Evolutionary conservation across 2,329 filamentous ascomycete genomes (phyloP).

Genomic region (Sporothrix inflata): DNA sequence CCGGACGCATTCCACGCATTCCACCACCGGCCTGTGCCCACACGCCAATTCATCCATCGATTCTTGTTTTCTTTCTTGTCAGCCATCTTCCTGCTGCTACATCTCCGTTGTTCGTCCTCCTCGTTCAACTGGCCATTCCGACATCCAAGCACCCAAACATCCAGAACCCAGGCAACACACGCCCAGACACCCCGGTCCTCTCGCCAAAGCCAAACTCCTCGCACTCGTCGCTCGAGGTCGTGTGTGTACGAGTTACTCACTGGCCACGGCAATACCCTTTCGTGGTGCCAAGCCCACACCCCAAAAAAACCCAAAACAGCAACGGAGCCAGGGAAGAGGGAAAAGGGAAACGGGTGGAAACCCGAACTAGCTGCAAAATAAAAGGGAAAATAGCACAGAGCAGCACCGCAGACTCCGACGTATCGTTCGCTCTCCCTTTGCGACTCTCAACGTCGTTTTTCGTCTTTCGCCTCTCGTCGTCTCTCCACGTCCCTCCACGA

Average conservation of each 20-base stretch:
- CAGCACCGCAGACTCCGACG: neutral
- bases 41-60: neutral
- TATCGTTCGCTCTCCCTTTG: neutral
- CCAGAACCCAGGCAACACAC: neutral
- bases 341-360: constrained; percentile 14
- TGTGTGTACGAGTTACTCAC: neutral
- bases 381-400: neutral
- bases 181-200: neutral
- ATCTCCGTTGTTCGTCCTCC: neutral
- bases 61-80: neutral
- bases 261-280: constrained; percentile 21
- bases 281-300: constrained; percentile 21
- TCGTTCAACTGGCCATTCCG: neutral
- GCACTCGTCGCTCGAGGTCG: neutral
- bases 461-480: neutral
- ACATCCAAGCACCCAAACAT: too few species aligned
- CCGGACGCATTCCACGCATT: constrained; percentile 12
- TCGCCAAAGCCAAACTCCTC: neutral
- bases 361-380: constrained; percentile 16
- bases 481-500: neutral
- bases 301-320: constrained; percentile 22
- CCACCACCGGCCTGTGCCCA: constrained; percentile 1
- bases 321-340: constrained; percentile 13
- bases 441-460: neutral
- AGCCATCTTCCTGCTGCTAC: neutral